Evolutionary conservation across 805 yeast species (phyloP).

Genomic region (Candida qinlingensis): DNA sequence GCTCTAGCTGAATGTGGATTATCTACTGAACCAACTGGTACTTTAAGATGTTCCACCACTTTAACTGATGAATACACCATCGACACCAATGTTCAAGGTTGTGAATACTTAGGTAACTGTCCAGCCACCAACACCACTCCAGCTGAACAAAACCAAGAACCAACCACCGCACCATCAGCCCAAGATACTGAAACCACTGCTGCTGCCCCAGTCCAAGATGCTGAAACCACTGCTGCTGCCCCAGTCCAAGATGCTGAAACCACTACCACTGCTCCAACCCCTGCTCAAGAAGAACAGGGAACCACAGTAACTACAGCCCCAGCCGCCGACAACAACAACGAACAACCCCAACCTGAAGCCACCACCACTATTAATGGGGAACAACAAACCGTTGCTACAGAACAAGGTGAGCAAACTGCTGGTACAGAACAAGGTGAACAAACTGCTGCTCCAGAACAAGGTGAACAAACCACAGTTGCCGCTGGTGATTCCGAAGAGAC

Average conservation of each 20-base stretch:
- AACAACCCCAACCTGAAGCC: too few relatives aligned
- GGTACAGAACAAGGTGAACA: neutral
- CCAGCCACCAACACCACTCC: constrained; percentile 1
- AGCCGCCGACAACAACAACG: too few relatives aligned
- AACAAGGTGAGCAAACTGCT: neutral
- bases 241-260: neutral
- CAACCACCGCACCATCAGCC: neutral
- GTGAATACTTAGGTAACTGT: constrained; percentile 6
- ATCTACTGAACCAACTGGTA: constrained; percentile 27
- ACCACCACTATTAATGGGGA: too few relatives aligned
- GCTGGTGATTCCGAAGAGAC: neutral
- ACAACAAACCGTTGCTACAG: too few relatives aligned
- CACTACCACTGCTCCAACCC: neutral
- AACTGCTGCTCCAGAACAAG: neutral
- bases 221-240: neutral
- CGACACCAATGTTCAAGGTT: constrained; percentile 6
- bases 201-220: neutral
- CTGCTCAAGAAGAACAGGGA: neutral
- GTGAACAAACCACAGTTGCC: neutral
- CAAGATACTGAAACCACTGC: neutral
- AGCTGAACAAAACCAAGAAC: neutral
- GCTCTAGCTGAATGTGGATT: constrained; percentile 23
- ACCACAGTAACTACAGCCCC: too few relatives aligned
- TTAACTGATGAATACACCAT: constrained; percentile 9
- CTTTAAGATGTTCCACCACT: constrained; percentile 18